Evolutionary conservation across 1,284 basidiomycete species (phyloP).

Genomic region (Microstroma glucosiphilum): DNA sequence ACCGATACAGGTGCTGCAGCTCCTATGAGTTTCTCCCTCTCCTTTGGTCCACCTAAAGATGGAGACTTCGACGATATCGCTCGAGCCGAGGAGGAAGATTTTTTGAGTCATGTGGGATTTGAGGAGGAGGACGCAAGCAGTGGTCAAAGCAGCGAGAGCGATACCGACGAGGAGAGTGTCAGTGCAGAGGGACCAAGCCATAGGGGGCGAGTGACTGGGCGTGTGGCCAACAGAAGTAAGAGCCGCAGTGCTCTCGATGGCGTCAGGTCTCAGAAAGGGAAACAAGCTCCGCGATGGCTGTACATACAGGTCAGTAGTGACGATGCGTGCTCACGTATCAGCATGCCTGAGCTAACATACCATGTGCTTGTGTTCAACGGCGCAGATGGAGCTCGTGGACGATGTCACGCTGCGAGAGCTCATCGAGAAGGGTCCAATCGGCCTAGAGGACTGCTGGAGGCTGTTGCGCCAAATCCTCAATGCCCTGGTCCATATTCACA

Average conservation of each 20-base stretch:
- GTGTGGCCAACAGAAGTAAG: not conserved
- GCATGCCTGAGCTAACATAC: no score
- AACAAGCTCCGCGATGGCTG: slow-evolving; percentile 49
- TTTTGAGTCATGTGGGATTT: slow-evolving; percentile 61
- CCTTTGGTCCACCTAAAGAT: slow-evolving; percentile 7
- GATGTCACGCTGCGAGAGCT: slow-evolving; percentile 46
- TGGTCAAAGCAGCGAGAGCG: slow-evolving; percentile 48
- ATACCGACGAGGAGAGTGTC: slow-evolving; percentile 11
- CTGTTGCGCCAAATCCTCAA: slow-evolving; percentile 83
- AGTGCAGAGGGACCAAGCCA: slow-evolving; percentile 1
- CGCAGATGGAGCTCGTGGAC: slow-evolving; percentile 64
- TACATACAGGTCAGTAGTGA: slow-evolving; percentile 58
- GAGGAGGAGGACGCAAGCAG: slow-evolving; percentile 45
- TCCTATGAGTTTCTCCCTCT: not conserved
- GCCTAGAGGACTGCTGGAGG: slow-evolving; percentile 69
- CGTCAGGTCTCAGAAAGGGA: no score
- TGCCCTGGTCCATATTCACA: slow-evolving; percentile 76
- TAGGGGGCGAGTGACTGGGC: not conserved
- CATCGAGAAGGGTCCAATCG: slow-evolving; percentile 41
- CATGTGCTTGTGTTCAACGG: not conserved
- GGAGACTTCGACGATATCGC: slow-evolving; percentile 7
- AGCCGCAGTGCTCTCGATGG: not conserved
- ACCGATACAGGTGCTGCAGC: no score
- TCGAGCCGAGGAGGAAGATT: slow-evolving; percentile 32
- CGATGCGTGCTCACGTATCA: not conserved